These are phyloP conservation scores for Haematococcus sp. DNA, from an alignment of 139 green algal species.

Conservation along the genomic window DNA sequence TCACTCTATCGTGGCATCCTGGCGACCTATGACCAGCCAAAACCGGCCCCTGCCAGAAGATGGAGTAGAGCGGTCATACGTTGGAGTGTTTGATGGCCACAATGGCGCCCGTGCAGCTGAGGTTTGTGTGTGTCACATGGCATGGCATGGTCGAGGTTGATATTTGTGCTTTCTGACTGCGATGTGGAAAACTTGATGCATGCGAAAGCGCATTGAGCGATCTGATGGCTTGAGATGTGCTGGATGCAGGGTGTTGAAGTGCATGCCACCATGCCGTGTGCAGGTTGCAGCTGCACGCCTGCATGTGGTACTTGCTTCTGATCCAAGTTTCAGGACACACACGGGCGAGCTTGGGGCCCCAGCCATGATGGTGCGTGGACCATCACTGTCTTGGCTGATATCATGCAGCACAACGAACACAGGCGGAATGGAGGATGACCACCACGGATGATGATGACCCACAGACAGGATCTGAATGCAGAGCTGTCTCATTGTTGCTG, in stretches of 20 bases:
- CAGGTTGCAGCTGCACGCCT: constrained; percentile 41
- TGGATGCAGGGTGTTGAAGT: too few relatives aligned
- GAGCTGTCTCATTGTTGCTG: too few relatives aligned
- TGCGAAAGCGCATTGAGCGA: not conserved
- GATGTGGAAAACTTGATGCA: too few relatives aligned
- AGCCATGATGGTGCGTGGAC: not conserved
- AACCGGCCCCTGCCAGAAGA: constrained; percentile 26
- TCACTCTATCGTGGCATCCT: constrained; percentile 44
- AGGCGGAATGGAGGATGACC: too few relatives aligned
- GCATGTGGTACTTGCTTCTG: constrained; percentile 55
- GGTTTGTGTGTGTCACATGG: not conserved
- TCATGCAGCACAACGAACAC: not conserved
- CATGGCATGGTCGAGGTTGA: too few relatives aligned
- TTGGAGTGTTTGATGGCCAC: constrained; percentile 69
- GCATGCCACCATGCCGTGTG: not conserved
- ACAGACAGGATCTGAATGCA: too few relatives aligned
- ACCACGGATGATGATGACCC: too few relatives aligned
- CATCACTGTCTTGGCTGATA: constrained; percentile 3
- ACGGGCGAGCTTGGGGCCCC: not conserved
- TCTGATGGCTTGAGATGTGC: not conserved
- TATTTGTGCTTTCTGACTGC: too few relatives aligned
- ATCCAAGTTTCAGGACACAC: constrained; percentile 40
- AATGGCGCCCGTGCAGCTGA: constrained; percentile 66
- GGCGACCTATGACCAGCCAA: constrained; percentile 16
- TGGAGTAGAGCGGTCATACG: constrained; percentile 55